Conservation (phyloP, 805 yeast species). For the Barnettozyma wickerhamii region DNA sequence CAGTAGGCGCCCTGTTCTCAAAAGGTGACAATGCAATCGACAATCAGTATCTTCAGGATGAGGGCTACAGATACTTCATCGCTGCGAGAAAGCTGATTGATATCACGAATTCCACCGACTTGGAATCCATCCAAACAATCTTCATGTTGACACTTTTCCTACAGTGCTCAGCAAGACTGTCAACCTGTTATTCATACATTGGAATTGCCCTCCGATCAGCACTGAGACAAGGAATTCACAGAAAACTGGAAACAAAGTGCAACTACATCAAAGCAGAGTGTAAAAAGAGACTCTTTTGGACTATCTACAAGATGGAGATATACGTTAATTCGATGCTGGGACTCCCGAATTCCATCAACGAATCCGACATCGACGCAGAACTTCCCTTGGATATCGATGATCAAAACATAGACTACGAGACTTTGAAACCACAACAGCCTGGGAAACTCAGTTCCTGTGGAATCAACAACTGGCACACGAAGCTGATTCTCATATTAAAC, state of each 20-base stretch:
- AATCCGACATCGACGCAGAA: constrained; percentile 84
- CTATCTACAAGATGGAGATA: constrained; percentile 86
- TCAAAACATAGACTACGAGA: constrained; percentile 49
- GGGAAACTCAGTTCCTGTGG: constrained; percentile 33
- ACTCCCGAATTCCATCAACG: constrained; percentile 69
- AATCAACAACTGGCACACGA: constrained; percentile 83
- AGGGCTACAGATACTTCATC: constrained; percentile 78
- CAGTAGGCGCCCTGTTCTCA: constrained; percentile 79
- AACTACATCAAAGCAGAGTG: constrained; percentile 76
- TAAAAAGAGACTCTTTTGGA: constrained; percentile 81
- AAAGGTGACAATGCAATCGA: constrained; percentile 29
- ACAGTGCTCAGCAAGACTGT: constrained; percentile 84
- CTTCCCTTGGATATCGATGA: constrained; percentile 83
- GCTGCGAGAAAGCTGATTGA: constrained; percentile 85
- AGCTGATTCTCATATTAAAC: constrained; percentile 62
- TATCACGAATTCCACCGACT: constrained; percentile 80
- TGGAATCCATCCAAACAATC: constrained; percentile 79
- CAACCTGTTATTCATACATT: constrained; percentile 87
- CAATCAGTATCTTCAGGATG: constrained; percentile 40
- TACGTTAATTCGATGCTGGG: constrained; percentile 89
- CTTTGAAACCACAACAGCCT: constrained; percentile 29
- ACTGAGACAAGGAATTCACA: constrained; percentile 78
- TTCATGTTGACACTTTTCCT: constrained; percentile 82
- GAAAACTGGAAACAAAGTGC: constrained; percentile 46
- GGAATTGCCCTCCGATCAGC: constrained; percentile 89